Evolutionary conservation across 306 rosid genomes (phyloP), one percentile per base, ranked within the genome.

Genomic region (Calophaca sinica): DNA sequence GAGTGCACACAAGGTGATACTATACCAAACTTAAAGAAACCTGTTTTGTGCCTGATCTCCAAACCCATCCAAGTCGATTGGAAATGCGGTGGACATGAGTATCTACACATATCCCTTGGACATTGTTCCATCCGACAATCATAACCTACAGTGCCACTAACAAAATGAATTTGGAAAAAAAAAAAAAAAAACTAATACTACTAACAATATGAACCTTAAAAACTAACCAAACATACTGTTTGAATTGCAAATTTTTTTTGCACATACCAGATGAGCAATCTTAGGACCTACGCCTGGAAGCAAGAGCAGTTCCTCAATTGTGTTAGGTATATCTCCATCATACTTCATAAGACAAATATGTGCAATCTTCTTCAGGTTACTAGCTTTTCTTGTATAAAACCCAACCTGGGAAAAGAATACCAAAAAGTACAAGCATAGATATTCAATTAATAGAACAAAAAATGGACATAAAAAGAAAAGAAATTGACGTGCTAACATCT

Each of bases 271-370:
- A 87, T 94, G 96, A 79, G 97, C 98, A 84, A 94, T 94, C 88
- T 94, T 94, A 62, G 98, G 98, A 64, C 98, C 98, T 64, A 94
- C 93, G 58, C 98, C 97, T 49, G 97, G 97, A 70, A 94, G 97
- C 53, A 80, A 79, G 68, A 94, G 98, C 57, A 94, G 91, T 59
- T 91, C 96, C 80, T 87, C 91, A 75, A 91, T 80, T 57, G 97
- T 75, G 80, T 81, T 79, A 53, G 98, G 97, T 87, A 94, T 88
- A 82, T 94, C 98, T 54, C 97, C 97, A 52, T 82, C 85, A 68
- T 89, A 94, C 87, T 88, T 91, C 11, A 33, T 66, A 57, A 94
- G 96, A 82, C 97, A 91, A 62, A 91, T 91, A 61, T 85, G 85
- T 49, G 97, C 96, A 81, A 94, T 79, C 81, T 91, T 94, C 89